Conservation (phyloP, 164 flowering plant species). For the Platanus orientalis region DNA sequence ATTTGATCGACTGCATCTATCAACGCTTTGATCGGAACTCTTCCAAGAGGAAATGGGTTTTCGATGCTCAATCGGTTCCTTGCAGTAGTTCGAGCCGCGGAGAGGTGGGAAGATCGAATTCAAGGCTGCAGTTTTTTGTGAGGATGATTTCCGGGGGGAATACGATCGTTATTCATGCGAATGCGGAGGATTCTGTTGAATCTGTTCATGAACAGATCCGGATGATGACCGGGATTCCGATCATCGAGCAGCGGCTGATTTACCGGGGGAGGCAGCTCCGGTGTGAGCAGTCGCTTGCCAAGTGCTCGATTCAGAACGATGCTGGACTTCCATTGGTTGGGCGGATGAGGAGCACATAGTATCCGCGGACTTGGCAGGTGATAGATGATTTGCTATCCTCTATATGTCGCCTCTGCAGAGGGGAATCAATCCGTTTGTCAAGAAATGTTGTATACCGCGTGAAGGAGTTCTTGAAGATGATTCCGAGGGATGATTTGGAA, state of each 20-base stretch:
- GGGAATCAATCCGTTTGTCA: neutral
- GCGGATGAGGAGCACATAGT: conserved; percentile 66
- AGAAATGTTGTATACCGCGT: conserved; percentile 25
- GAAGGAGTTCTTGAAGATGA: conserved; percentile 34
- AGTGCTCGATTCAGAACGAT: conserved; percentile 54
- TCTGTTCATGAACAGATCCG: conserved; percentile 57
- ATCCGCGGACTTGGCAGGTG: conserved; percentile 64
- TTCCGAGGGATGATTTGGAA: conserved; percentile 25
- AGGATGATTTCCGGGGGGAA: conserved; percentile 44
- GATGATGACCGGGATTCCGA: conserved; percentile 52
- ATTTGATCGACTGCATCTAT: conserved; percentile 1
- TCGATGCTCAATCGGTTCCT: conserved; percentile 15
- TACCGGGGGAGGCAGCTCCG: conserved; percentile 71
- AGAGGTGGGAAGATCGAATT: conserved; percentile 6
- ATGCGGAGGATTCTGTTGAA: conserved; percentile 43
- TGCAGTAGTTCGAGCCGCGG: conserved; percentile 3
- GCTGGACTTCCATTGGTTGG: conserved; percentile 68
- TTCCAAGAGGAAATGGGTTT: conserved; percentile 38
- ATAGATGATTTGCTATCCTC: conserved; percentile 38
- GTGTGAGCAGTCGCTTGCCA: conserved; percentile 49
- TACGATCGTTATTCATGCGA: conserved; percentile 56
- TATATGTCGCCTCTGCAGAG: conserved; percentile 32
- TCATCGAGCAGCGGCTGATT: conserved; percentile 62
- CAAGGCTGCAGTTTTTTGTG: conserved; percentile 65
- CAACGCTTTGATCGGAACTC: conserved; percentile 24